Conservation (phyloP, 129 eudicot species). For the carrot (Daucus carota) region DNA sequence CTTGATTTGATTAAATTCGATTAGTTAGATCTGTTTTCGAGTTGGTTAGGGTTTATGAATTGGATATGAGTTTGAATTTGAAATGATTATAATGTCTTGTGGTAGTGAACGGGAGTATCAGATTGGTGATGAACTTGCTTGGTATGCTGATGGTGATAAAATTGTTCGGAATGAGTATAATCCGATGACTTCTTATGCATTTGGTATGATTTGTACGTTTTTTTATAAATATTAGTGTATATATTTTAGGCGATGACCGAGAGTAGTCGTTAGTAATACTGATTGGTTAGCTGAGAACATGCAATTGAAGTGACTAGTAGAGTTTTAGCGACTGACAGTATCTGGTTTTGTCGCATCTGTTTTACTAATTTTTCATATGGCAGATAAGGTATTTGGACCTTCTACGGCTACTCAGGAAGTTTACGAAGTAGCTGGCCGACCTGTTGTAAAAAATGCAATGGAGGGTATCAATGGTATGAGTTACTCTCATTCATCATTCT, state of each 20-base stretch:
- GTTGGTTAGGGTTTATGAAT: conserved; percentile 24
- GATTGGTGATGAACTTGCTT: conserved; percentile 80
- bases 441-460: conserved; percentile 93
- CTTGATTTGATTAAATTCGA: conserved; percentile 15
- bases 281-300: not conserved
- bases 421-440: conserved; percentile 92
- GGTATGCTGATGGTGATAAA: conserved; percentile 89
- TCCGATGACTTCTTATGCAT: conserved; percentile 84
- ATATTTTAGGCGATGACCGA: not conserved
- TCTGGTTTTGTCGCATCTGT: not conserved
- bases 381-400: conserved; percentile 89
- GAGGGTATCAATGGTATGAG: conserved; percentile 88
- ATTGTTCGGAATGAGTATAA: conserved; percentile 80
- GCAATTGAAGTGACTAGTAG: not conserved
- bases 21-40: conserved; percentile 24
- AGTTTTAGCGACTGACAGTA: not conserved
- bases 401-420: conserved; percentile 74
- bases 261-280: not conserved
- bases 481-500: not conserved
- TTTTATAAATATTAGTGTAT: not conserved
- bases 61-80: conserved; percentile 16
- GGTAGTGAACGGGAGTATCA: conserved; percentile 83
- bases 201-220: conserved; percentile 37
- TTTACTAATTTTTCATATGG: conserved; percentile 11
- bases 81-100: conserved; percentile 22